Percentiles rank a stretch among this genome's conserved stretches.
These are phyloP conservation scores for Geum urbanum DNA, from an alignment of 306 rosid genomes.

Conservation along the genomic window DNA sequence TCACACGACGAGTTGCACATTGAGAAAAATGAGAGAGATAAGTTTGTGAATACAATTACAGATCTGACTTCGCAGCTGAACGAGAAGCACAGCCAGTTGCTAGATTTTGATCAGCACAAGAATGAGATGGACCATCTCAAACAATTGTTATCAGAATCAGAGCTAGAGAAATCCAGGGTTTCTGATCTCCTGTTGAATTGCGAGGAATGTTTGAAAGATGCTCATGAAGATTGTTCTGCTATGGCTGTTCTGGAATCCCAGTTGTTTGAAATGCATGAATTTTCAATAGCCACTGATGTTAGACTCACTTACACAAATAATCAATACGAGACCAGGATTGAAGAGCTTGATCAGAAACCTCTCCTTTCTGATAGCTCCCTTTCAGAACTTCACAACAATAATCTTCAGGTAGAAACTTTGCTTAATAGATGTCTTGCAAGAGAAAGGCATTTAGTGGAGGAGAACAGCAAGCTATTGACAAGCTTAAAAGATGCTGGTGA, in stretches of 20 bases:
- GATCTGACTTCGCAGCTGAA: conserved; percentile 59
- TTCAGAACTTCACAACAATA: conserved; percentile 40
- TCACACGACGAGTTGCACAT: conserved; percentile 42
- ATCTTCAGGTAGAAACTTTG: conserved; percentile 44
- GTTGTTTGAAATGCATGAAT: conserved; percentile 56
- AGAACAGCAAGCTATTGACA: conserved; percentile 45
- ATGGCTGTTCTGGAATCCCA: conserved; percentile 46
- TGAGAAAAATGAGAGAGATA: conserved; percentile 50
- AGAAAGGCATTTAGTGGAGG: conserved; percentile 56
- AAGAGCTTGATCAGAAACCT: conserved; percentile 49
- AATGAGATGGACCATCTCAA: conserved; percentile 59
- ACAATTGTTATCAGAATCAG: conserved; percentile 49
- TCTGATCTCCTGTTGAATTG: conserved; percentile 42
- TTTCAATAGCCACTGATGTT: conserved; percentile 57
- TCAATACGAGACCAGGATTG: conserved; percentile 45
- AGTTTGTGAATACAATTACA: conserved; percentile 44
- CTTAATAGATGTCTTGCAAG: conserved; percentile 42
- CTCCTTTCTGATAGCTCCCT: conserved; percentile 40
- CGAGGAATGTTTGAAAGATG: conserved; percentile 44
- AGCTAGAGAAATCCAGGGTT: conserved; percentile 66
- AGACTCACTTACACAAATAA: conserved; percentile 43
- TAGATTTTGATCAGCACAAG: conserved; percentile 49
- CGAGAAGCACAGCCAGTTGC: conserved; percentile 53
- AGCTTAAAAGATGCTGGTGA: conserved; percentile 47
- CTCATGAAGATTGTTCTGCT: conserved; percentile 49